Percentiles rank a stretch among this genome's conserved stretches.
These are phyloP conservation scores for Erigeron philadelphicus DNA, from an alignment of 140 eudicot genomes.

Conservation along the genomic window DNA sequence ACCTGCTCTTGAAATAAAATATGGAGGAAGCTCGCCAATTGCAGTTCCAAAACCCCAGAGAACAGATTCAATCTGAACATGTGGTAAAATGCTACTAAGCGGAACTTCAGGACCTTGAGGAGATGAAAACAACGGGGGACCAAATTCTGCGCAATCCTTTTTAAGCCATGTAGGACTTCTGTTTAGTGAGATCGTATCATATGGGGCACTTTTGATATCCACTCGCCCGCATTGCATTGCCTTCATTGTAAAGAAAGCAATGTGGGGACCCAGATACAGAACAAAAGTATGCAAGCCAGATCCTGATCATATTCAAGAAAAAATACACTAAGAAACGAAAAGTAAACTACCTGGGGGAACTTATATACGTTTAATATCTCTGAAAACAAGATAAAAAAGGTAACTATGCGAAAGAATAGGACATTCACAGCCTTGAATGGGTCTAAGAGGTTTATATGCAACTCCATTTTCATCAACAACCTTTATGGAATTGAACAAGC, in stretches of 20 bases:
- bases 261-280: slow-evolving; percentile 67
- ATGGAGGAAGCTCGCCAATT: slow-evolving; percentile 75
- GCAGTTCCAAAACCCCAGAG: slow-evolving; percentile 77
- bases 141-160: slow-evolving; percentile 64
- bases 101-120: slow-evolving; percentile 47
- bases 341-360: background rate
- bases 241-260: slow-evolving; percentile 65
- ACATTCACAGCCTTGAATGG: background rate
- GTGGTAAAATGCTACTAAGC: slow-evolving; percentile 53
- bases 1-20: slow-evolving; percentile 82
- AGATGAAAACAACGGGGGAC: slow-evolving; percentile 47
- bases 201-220: slow-evolving; percentile 59
- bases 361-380: background rate
- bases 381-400: background rate
- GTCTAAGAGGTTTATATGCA: background rate
- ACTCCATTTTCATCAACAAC: too few species aligned
- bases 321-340: background rate
- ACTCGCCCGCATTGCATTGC: slow-evolving; percentile 75
- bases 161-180: slow-evolving; percentile 67
- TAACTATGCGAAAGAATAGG: background rate
- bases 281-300: slow-evolving; percentile 78
- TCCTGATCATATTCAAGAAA: slow-evolving; percentile 30
- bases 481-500: too few species aligned
- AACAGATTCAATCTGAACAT: slow-evolving; percentile 60
- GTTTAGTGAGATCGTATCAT: slow-evolving; percentile 63